phyloP scores from a whole-genome alignment of 345 rosid genomes.

The Citrus maxima region DNA sequence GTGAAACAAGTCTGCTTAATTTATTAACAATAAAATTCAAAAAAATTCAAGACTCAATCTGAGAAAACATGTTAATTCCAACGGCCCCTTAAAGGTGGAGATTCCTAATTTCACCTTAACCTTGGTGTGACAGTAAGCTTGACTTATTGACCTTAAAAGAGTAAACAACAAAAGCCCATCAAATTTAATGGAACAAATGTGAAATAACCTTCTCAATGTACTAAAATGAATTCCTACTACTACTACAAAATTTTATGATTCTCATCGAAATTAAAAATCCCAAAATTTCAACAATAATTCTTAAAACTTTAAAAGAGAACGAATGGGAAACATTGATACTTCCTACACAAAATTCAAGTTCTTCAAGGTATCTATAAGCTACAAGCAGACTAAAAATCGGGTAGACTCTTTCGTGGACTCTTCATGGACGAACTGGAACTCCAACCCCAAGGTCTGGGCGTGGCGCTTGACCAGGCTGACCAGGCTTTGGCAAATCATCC shows the following conservation, averaged over 20 bases:
- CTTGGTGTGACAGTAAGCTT: too few relatives aligned
- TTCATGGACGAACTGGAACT: constrained; percentile 45
- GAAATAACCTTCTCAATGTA: too few relatives aligned
- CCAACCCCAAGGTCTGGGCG: constrained; percentile 37
- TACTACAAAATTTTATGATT: neutral
- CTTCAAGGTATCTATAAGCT: constrained; percentile 6
- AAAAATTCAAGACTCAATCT: neutral
- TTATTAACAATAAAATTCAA: too few relatives aligned
- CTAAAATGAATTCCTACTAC: neutral
- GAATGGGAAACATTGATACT: neutral
- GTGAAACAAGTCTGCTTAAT: too few relatives aligned
- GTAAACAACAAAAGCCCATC: too few relatives aligned
- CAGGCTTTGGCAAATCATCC: constrained; percentile 65
- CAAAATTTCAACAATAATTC: constrained; percentile 2
- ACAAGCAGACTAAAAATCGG: neutral
- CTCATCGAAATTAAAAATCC: neutral
- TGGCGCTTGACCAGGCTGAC: constrained; percentile 59
- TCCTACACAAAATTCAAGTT: constrained; percentile 15
- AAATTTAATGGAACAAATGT: too few relatives aligned
- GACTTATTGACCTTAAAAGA: too few relatives aligned
- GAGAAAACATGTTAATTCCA: too few relatives aligned
- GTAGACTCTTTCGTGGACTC: neutral
- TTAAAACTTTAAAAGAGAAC: neutral
- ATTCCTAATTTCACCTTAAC: too few relatives aligned
- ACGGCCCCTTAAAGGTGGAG: too few relatives aligned